Base-by-base conservation (phyloP, 2,329 filamentous ascomycete species). In the Ophiostoma sp. region DNA sequence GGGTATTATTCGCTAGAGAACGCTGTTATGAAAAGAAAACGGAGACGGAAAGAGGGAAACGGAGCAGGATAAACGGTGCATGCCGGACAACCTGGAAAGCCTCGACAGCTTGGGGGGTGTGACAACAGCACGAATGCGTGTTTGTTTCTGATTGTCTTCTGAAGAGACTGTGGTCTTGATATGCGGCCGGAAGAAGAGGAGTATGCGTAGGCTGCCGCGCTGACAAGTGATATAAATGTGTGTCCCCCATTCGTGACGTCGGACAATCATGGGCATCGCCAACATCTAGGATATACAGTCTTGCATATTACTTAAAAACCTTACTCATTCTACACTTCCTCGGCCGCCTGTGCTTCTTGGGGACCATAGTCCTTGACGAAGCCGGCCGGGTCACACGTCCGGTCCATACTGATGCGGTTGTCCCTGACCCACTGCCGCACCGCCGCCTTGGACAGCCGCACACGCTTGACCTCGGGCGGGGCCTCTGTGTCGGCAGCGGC, bases 351-450 rank as follows among this genome's bases (percentile, higher is more conserved):
- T 41, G 45, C 67, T 8, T 74, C 70, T 73, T 81, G 83, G 65
- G 83, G 78, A 12, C 85, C 86, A 76, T 89, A 90, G 67, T 86
- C 84, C 71, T 89, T 86, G 6, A 89, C 78, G 73, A 97, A 97
- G 0, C 91, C 92, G 0, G 87, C 84, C 5, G 88, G 84, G 76
- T 91, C 89, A 66, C 95, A 91, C 0, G 88, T 83, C 73, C 83
- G 84, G 67, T 85, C 83, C 66, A 94, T 75, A 66, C 83, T 83
- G 68, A 93, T 85, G 62, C 81, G 79, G 73, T 92, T 84, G 68
- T 78, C 79, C 64, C 83, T 80, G 11, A 89, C 85, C 87, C 91
- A 96, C 55, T 82, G 83, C 73, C 87, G 81, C 5, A 96, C 79
- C 3, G 80, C 81, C 45, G 81, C 78, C 75, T 83, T 85, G 69